These are phyloP conservation scores for Beauveria pseudobassiana DNA, from an alignment of 2,329 filamentous ascomycete species.

Conservation along the genomic window DNA sequence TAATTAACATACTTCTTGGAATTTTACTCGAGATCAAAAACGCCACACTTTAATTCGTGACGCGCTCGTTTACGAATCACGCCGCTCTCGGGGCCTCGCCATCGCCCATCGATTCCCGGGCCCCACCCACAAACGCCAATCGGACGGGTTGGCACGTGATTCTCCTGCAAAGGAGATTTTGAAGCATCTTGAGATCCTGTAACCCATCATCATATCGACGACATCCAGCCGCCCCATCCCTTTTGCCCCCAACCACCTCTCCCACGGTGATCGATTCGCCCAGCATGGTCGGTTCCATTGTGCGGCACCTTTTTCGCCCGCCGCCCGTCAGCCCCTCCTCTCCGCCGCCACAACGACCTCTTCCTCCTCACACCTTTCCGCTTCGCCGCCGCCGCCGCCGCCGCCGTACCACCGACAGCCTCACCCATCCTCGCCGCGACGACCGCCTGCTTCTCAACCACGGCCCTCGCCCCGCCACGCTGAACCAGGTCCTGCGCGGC, in stretches of 20 bases:
- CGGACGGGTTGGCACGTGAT: constrained; percentile 1
- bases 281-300: constrained; percentile 29
- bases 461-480: constrained; percentile 50
- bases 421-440: constrained; percentile 26
- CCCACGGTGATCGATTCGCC: constrained; percentile 14
- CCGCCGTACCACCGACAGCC: no score
- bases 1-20: no score
- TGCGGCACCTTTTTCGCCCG: constrained; percentile 28
- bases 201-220: not conserved
- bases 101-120: not conserved
- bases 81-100: no score
- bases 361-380: constrained; percentile 16
- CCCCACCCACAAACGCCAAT: constrained; percentile 3
- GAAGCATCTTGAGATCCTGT: not conserved
- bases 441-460: constrained; percentile 45
- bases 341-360: constrained; percentile 19
- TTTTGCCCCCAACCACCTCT: no score
- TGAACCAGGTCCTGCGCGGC: constrained; percentile 68
- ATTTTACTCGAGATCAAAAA: no score
- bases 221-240: not conserved
- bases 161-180: constrained; percentile 4
- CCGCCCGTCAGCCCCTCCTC: constrained; percentile 21
- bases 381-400: constrained; percentile 12
- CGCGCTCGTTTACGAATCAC: no score
- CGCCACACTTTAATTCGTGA: no score